These are phyloP conservation scores for Dothiorella sarmentorum DNA, from an alignment of 2,329 filamentous ascomycete species.

Conservation along the genomic window DNA sequence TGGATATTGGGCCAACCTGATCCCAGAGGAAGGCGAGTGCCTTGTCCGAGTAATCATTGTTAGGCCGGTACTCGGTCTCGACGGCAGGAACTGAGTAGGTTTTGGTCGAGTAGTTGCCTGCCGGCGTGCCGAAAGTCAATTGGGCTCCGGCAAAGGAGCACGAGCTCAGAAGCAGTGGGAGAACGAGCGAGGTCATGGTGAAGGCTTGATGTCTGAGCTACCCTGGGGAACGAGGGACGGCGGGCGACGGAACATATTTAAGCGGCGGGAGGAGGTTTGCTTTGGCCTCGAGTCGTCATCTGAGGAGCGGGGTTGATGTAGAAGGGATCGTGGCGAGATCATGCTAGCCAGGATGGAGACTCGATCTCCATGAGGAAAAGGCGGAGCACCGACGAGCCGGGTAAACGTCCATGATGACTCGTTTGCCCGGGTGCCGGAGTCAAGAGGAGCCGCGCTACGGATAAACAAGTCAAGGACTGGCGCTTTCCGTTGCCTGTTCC, in stretches of 20 bases:
- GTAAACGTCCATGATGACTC: neutral
- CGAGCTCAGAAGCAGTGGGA: neutral
- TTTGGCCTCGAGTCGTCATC: neutral
- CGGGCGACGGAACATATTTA: neutral
- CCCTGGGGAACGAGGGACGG: neutral
- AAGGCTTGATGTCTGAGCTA: neutral
- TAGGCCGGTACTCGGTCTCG: neutral
- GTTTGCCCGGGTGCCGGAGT: neutral
- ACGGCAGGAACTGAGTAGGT: neutral
- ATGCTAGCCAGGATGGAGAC: neutral
- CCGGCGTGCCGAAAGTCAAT: neutral
- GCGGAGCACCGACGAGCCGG: neutral
- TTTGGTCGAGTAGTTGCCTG: constrained; percentile 10
- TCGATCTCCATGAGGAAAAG: neutral
- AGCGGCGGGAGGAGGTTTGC: neutral
- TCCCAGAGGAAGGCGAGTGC: constrained; percentile 47
- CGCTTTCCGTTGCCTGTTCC: constrained; percentile 9
- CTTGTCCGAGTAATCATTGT: constrained; percentile 45
- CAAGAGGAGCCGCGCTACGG: constrained; percentile 13
- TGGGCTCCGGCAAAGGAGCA: neutral
- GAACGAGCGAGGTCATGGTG: neutral
- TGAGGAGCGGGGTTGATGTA: neutral
- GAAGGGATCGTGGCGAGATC: neutral
- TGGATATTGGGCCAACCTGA: constrained; percentile 42
- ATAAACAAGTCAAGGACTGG: constrained; percentile 3